Base-by-base conservation (phyloP, 805 yeast genomes). In the Saccharomycopsis sp. region DNA sequence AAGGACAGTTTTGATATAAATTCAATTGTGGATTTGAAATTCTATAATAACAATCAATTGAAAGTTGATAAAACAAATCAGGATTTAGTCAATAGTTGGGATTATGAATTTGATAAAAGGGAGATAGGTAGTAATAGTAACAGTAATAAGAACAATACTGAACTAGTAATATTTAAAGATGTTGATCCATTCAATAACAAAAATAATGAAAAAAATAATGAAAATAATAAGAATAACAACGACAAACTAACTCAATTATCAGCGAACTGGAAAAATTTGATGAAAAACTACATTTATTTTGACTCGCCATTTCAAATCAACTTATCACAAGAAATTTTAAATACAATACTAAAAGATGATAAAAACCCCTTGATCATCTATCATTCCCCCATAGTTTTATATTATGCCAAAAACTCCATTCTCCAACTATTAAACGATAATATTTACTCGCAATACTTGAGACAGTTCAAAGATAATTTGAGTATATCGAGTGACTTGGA, bases 251-350 rank as follows among this genome's bases (percentile, higher is more conserved):
- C n/a, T n/a, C n/a, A n/a, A n/a, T n/a, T n/a, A n/a, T n/a, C n/a
- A n/a, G n/a, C n/a, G n/a, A n/a, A 23, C 10, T 43, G 47, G 47
- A 12, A 26, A n/a, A 10, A 21, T n/a, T 64, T 74, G 31, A 53
- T 74, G 14, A 45, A 50, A 18, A 54, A 50, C n/a, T 73, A 63
- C 50, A 61, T 74, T 30, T 42, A 48, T 10, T 59, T 57, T 12
- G 62, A 69, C 40, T 60, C 78, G 1, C 64, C 66, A 2, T 59
- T 58, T 31, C 76, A 74, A 51, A 62, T 74, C 44, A 74, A 73
- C 52, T 47, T 74, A 19, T 67, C 76, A 0, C 51, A 59, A 44
- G 57, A 60, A 5, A 13, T 50, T 48, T 15, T 45, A 59, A n/a
- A 41, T 57, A 9, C 19, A 32, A 9, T 31, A 5, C 17, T 20